Conservation (phyloP, 139 green algal species). For the Haematococcus lacustris region DNA sequence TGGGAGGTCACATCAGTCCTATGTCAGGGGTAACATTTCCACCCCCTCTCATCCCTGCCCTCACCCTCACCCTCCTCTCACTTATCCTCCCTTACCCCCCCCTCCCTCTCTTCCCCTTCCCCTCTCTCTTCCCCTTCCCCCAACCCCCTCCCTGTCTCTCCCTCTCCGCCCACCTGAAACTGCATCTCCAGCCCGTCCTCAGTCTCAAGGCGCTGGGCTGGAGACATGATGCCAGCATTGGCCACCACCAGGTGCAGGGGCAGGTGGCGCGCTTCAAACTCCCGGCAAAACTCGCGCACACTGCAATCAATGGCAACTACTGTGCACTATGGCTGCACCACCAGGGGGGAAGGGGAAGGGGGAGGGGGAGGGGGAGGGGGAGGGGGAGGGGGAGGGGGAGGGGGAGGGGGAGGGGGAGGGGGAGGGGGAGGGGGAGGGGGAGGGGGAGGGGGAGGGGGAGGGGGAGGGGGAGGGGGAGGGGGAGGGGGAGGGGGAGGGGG, state of each 20-base stretch:
- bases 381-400: background rate
- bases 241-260: constrained; percentile 51
- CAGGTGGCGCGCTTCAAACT: constrained; percentile 20
- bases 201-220: constrained; percentile 21
- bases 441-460: too few species aligned
- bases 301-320: too few species aligned
- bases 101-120: background rate
- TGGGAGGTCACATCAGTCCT: background rate
- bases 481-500: too few species aligned
- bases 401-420: too few species aligned
- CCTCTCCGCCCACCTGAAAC: constrained; percentile 58
- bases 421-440: too few species aligned
- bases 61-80: too few species aligned
- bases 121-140: background rate
- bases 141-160: too few species aligned
- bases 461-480: too few species aligned
- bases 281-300: constrained; percentile 36
- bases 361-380: background rate
- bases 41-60: too few species aligned
- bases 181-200: constrained; percentile 64
- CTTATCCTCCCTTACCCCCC: too few species aligned
- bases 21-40: background rate
- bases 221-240: constrained; percentile 71
- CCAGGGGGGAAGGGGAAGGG: background rate
- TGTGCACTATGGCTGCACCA: too few species aligned